These are phyloP conservation scores for Meira nashicola DNA, from an alignment of 1,284 basidiomycete species.

Conservation along the genomic window DNA sequence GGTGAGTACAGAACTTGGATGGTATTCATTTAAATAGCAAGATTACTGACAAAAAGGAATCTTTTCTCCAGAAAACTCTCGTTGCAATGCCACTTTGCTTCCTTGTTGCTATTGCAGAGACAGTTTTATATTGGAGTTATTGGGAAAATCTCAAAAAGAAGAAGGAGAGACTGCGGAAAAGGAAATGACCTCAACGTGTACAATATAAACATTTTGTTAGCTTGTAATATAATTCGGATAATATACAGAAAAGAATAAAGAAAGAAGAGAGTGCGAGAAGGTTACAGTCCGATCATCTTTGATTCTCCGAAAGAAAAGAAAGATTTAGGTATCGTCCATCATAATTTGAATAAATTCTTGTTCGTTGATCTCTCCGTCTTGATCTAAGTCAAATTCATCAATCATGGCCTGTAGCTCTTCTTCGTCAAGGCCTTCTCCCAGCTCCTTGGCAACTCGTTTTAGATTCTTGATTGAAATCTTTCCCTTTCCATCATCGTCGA, in stretches of 20 bases:
- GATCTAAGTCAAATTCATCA: slow-evolving; percentile 98
- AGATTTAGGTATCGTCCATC: slow-evolving; percentile 68
- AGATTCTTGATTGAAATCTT: slow-evolving; percentile 89
- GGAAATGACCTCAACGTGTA: no score
- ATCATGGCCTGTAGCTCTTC: slow-evolving; percentile 99
- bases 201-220: no score
- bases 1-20: neutral
- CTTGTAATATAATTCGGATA: no score
- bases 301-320: neutral
- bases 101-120: slow-evolving; percentile 4
- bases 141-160: slow-evolving; percentile 7
- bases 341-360: slow-evolving; percentile 92
- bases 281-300: no score
- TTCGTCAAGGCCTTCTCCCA: slow-evolving; percentile 90
- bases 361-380: slow-evolving; percentile 94
- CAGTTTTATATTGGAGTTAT: neutral
- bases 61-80: slow-evolving; percentile 8
- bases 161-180: neutral
- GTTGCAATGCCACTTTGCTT: slow-evolving; percentile 1
- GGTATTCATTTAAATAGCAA: neutral
- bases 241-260: no score
- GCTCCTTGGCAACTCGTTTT: slow-evolving; percentile 88
- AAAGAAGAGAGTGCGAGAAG: no score
- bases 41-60: neutral
- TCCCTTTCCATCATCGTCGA: slow-evolving; percentile 92